These are phyloP conservation scores for Speleostelium caveatum DNA, from an alignment of 78 protist species.

Conservation along the genomic window DNA sequence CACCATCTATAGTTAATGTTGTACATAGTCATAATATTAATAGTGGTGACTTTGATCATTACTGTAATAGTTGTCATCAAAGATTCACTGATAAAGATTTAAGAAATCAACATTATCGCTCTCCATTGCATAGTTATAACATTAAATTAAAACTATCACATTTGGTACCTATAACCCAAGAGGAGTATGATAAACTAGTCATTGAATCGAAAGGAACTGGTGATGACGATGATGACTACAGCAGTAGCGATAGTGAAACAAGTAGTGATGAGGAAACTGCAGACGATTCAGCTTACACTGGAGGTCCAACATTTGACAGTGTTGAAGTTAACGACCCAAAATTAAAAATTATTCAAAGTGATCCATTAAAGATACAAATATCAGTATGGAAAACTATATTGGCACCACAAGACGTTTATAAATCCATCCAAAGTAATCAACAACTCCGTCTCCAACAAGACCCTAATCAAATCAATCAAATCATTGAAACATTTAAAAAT, in stretches of 20 bases:
- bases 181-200: conserved; percentile 27
- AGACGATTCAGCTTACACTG: neutral
- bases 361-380: conserved; percentile 36
- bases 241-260: conserved; percentile 9
- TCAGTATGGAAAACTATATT: conserved; percentile 45
- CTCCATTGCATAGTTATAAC: conserved; percentile 63
- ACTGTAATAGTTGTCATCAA: conserved; percentile 43
- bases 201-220: neutral
- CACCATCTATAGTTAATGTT: neutral
- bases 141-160: conserved; percentile 32
- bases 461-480: neutral
- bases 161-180: conserved; percentile 38
- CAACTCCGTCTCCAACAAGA: neutral
- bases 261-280: neutral
- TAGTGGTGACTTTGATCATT: conserved; percentile 26
- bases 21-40: neutral
- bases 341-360: conserved; percentile 18
- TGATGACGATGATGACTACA: neutral
- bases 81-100: conserved; percentile 51
- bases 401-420: neutral
- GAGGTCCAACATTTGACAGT: neutral
- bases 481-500: conserved; percentile 1
- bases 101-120: conserved; percentile 66
- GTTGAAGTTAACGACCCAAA: conserved; percentile 44
- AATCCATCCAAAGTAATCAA: neutral